A percentile compares a stretch with the other conserved stretches of the same genome.
These are phyloP conservation scores for Clonostachys rhizophaga DNA, from an alignment of 2,329 filamentous ascomycete genomes.

Conservation along the genomic window DNA sequence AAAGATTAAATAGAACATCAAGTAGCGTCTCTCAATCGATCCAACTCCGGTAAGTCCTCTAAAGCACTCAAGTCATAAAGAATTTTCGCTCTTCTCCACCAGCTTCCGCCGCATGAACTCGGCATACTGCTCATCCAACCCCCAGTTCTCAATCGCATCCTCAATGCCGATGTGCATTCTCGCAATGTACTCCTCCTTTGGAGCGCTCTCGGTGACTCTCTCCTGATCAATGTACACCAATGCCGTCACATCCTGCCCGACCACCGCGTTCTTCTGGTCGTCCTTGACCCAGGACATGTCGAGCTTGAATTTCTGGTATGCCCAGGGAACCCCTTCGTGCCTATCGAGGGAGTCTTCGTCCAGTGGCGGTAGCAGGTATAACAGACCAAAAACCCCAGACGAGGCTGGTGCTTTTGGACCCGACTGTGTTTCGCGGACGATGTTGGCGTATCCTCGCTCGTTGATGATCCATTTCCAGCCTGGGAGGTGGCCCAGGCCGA, in stretches of 20 bases:
- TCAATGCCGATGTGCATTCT: conserved; percentile 60
- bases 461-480: conserved; percentile 65
- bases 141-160: conserved; percentile 49
- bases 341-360: conserved; percentile 50
- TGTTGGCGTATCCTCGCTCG: conserved; percentile 62
- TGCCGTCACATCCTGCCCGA: conserved; percentile 23
- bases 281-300: conserved; percentile 22
- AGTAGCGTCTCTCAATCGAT: too few relatives aligned
- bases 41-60: too few relatives aligned
- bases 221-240: conserved; percentile 57
- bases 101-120: conserved; percentile 9
- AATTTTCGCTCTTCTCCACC: too few relatives aligned
- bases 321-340: conserved; percentile 59
- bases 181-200: conserved; percentile 53
- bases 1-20: too few relatives aligned
- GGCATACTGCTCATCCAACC: conserved; percentile 52
- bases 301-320: conserved; percentile 48
- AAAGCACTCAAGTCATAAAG: too few relatives aligned
- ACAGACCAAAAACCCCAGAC: conserved; percentile 48
- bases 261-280: conserved; percentile 10
- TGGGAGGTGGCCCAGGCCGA: conserved; percentile 52
- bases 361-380: conserved; percentile 43
- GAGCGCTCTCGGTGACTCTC: conserved; percentile 26
- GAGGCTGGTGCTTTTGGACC: not conserved
- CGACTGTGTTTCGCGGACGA: conserved; percentile 31